Base-by-base conservation (phyloP, 805 yeast genomes). In the Tetrapisispora pingtungensis region DNA sequence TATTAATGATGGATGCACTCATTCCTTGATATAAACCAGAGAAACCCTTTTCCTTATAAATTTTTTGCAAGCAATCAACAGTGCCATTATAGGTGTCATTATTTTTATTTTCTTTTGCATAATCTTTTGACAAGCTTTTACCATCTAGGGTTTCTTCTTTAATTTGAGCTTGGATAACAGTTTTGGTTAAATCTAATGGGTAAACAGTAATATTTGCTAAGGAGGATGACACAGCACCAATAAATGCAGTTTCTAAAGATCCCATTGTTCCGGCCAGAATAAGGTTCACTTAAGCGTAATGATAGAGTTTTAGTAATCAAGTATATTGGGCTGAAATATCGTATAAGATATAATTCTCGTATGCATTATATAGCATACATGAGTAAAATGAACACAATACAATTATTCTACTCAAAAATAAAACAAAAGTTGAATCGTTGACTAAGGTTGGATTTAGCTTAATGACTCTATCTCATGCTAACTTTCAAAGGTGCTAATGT, bases 141-240 rank as follows among this genome's bases (percentile, higher is more conserved):
- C 44, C 46, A 6, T 20, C 22, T 12, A 45, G 15, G 10, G 6
- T 26, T 6, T 15, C 34, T 34, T 39, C 47, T 48, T 20, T 58
- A 24, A 64, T 50, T 60, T 84, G 93, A 3, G 88, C 80, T 57
- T 84, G 95, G 37, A 84, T 75, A 46, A 80, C 69, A 0, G 93
- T 83, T 58, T 84, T 84, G 49, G 83, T 74, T 55, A 86, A 67
- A 58, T 86, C 95, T 37, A 86, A 64, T 0, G 95, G 95, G 56
- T 86, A 86, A 1, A 86, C 89, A 36, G 78, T 69, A 7, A 85
- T 67, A 64, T 84, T 86, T 34, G 95, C 95, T 41, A 83, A 60
- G 19, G 80, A 81, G 1, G 94, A 84, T 8, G 94, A 93, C 40
- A 81, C 69, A 0, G 95, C 86, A 0, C 95, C 95, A 41, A 84